Evolutionary conservation across 2,329 filamentous ascomycete species (phyloP).

Genomic region (Cryphonectria nitschkei): DNA sequence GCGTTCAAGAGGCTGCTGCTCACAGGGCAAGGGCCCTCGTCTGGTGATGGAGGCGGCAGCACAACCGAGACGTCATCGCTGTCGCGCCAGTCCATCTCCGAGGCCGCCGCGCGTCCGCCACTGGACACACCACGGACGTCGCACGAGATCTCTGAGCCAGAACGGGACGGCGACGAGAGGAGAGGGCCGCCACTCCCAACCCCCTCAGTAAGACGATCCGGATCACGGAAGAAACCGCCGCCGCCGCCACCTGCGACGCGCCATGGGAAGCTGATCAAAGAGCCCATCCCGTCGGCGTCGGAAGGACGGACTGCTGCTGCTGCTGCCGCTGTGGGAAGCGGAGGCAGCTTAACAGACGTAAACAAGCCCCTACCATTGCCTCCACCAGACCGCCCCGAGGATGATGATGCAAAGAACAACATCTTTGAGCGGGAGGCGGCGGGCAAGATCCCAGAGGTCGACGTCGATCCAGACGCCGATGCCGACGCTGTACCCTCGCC

Average conservation of each 20-base stretch:
- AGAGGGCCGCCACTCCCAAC: conserved; percentile 38
- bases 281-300: not conserved
- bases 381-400: conserved; percentile 54
- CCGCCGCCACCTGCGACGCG: conserved; percentile 75
- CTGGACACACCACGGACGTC: conserved; percentile 61
- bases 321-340: not conserved
- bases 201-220: conserved; percentile 33
- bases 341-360: conserved; percentile 48
- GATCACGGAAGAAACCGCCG: conserved; percentile 64
- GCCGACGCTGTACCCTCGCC: conserved; percentile 37
- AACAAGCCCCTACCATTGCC: conserved; percentile 65
- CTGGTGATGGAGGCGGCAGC: conserved; percentile 48
- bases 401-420: conserved; percentile 46
- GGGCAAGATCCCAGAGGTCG: conserved; percentile 53
- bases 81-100: conserved; percentile 62
- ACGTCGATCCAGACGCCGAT: conserved; percentile 33
- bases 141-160: conserved; percentile 58
- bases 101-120: conserved; percentile 37
- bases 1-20: conserved; percentile 77
- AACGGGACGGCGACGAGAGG: conserved; percentile 49
- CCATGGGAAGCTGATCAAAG: conserved; percentile 74
- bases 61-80: conserved; percentile 62
- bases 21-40: conserved; percentile 63
- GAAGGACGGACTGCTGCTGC: too few relatives aligned
- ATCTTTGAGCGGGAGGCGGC: conserved; percentile 58